Base-by-base conservation (phyloP, 306 rosid species). In the Hippophae rhamnoides region DNA sequence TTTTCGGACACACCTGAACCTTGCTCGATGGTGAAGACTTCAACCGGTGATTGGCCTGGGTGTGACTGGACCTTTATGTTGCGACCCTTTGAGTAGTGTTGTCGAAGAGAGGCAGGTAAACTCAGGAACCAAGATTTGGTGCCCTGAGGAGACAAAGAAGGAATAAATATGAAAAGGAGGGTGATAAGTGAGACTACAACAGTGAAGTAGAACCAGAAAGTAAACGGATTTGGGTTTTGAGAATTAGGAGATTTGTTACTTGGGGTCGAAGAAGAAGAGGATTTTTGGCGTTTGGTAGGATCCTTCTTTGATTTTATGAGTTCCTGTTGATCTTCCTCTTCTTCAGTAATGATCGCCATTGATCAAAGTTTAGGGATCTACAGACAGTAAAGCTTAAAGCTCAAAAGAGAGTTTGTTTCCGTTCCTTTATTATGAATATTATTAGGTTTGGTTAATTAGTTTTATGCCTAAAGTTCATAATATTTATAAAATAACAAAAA, bases 341-440 rank as follows among this genome's bases (percentile, higher is more conserved):
- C 95, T 10, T 84, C 97, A 18, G 87, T 83, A 59, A 85, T 83
- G 74, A 78, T 82, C 81, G 84, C 98, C 98, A 92, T 92, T 68
- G 66, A 25, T 54, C 66, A 40, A 45, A 70, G 73, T 27, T 69
- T 40, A 60, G 41, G 60, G 58, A 60, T 59, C 59, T 69, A 18
- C 43, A 10, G 1, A 8, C 4, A 52, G 26, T 13, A 50, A 13
- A 12, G 57, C 26, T 4, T 10, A 31, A 41, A 57, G 25, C n/a
- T 57, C 25, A 11, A 57, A 13, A 14, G 13, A 9, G 10, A 31
- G 3, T 47, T 52, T 4, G 13, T 11, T 11, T 41, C 9, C 13
- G 47, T 38, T 56, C 18, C 5, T 2, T 0, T 18, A 18, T 18
- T 18, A 18, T 18, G 23, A 18, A 18, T 18, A 18, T 18, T 18